Percentiles rank a stretch among this genome's conserved stretches.
phyloP scores from a whole-genome alignment of 2,329 filamentous ascomycete genomes.

The Ophiobolus disseminans region DNA sequence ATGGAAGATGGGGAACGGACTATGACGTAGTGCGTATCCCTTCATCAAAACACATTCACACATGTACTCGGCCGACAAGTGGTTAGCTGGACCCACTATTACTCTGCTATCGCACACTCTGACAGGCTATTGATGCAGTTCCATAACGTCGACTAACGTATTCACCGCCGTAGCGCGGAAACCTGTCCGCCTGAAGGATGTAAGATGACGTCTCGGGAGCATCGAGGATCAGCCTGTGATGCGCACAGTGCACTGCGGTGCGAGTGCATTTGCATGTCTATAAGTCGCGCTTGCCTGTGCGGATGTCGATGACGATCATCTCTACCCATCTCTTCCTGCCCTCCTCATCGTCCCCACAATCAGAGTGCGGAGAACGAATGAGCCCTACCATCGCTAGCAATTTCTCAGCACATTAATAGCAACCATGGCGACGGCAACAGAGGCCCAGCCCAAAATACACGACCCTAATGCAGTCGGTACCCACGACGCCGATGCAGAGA shows the following conservation, averaged over 20 bases:
- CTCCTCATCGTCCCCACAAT: background rate
- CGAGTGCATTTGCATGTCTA: background rate
- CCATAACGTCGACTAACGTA: conserved; percentile 9
- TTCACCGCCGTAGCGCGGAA: conserved; percentile 15
- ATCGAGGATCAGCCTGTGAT: conserved; percentile 14
- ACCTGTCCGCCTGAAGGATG: conserved; percentile 12
- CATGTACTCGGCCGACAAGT: conserved; percentile 9
- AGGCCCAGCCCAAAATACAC: conserved; percentile 21
- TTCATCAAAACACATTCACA: background rate
- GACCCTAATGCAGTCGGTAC: conserved; percentile 22
- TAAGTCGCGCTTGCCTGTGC: background rate
- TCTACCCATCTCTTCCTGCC: background rate
- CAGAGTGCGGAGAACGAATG: background rate
- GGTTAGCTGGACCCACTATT: conserved; percentile 20
- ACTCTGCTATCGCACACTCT: conserved; percentile 12
- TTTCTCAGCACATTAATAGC: background rate
- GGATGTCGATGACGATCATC: background rate
- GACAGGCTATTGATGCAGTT: conserved; percentile 11
- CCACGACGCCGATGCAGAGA: conserved; percentile 26
- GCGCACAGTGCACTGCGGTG: conserved; percentile 7
- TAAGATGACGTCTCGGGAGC: conserved; percentile 21
- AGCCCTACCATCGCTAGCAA: background rate
- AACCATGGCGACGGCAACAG: conserved; percentile 25
- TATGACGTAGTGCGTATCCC: conserved; percentile 2
- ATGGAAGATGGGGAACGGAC: background rate